Evolutionary conservation across 352 stramenopile species (phyloP).

Genomic region (Phytophthora colocasiae): DNA sequence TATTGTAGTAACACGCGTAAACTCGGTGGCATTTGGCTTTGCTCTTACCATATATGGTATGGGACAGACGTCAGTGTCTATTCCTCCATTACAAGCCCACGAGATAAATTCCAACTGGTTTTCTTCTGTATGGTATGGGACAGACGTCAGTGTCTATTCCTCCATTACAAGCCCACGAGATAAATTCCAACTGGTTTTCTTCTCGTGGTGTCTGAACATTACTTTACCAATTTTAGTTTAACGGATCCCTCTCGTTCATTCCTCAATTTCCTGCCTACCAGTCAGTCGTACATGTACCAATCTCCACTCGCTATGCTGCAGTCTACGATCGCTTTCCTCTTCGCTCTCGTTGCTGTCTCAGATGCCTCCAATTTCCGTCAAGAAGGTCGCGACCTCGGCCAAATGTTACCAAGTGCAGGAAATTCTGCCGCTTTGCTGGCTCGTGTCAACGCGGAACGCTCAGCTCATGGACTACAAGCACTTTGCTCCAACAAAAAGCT

Average conservation of each 20-base stretch:
- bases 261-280: not conserved
- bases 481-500: constrained; percentile 47
- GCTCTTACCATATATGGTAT: no score
- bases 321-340: constrained; percentile 14
- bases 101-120: constrained; percentile 5
- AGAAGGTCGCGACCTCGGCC: constrained; percentile 12
- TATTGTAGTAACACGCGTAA: not conserved
- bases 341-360: constrained; percentile 1
- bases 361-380: constrained; percentile 20
- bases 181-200: constrained; percentile 6
- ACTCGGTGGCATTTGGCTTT: constrained; percentile 3
- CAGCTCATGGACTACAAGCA: constrained; percentile 30
- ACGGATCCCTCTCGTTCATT: constrained; percentile 4
- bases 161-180: not conserved
- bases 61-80: constrained; percentile 8
- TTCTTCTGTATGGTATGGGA: constrained; percentile 3
- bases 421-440: constrained; percentile 28
- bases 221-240: not conserved
- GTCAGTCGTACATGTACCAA: not conserved
- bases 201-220: not conserved
- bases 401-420: constrained; percentile 3
- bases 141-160: constrained; percentile 10
- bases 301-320: constrained; percentile 1
- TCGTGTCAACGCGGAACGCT: constrained; percentile 51
- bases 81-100: not conserved